phyloP scores from a whole-genome alignment of 129 eudicot genomes.

The Daucus carota region DNA sequence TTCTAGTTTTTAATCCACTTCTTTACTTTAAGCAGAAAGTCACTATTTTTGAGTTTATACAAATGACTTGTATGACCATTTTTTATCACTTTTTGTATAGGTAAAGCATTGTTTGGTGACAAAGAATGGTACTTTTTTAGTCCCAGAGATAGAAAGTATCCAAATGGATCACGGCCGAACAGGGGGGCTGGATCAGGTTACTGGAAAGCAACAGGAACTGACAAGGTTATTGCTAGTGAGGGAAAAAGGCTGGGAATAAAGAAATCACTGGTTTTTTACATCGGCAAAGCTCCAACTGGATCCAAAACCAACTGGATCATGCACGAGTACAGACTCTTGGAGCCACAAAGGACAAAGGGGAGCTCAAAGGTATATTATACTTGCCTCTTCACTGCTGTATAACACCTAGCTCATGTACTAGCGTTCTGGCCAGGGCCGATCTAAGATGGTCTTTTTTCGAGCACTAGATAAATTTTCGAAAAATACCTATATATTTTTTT shows the following conservation, averaged over 20 bases:
- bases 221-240: constrained; percentile 56
- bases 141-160: constrained; percentile 88
- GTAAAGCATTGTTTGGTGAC: constrained; percentile 80
- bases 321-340: constrained; percentile 85
- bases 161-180: constrained; percentile 90
- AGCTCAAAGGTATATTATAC: constrained; percentile 37
- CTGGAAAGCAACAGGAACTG: constrained; percentile 98
- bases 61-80: too few species aligned
- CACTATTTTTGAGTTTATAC: too few species aligned
- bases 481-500: too few species aligned
- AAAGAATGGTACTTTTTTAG: constrained; percentile 96
- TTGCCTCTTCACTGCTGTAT: not conserved
- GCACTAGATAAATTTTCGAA: too few species aligned
- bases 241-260: constrained; percentile 83
- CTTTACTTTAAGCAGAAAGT: too few species aligned
- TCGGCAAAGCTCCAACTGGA: constrained; percentile 92
- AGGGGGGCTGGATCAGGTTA: constrained; percentile 91
- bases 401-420: too few species aligned
- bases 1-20: too few species aligned
- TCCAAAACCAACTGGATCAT: constrained; percentile 94
- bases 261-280: constrained; percentile 82
- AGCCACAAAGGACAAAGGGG: constrained; percentile 49
- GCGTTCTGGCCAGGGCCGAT: too few species aligned
- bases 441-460: too few species aligned
- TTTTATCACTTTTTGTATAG: constrained; percentile 19